These are phyloP conservation scores for Fusarium verticillioides DNA, from an alignment of 2,329 filamentous ascomycete genomes.

Conservation along the genomic window DNA sequence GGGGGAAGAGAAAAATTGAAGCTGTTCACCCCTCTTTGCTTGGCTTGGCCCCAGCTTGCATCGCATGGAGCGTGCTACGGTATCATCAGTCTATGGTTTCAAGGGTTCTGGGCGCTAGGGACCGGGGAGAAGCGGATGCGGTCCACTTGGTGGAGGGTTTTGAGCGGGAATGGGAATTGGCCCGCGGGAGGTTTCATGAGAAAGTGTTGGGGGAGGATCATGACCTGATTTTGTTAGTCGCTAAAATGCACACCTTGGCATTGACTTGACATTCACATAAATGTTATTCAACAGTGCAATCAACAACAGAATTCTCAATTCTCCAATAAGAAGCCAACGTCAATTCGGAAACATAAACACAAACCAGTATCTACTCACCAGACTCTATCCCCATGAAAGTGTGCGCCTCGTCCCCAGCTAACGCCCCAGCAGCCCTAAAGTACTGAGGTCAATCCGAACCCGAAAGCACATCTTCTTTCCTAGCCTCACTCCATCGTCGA, in stretches of 20 bases:
- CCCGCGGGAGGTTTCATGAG: background rate
- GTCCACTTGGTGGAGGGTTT: background rate
- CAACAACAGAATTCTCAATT: accelerated
- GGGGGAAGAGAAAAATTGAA: background rate
- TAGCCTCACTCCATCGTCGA: background rate
- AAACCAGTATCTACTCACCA: background rate
- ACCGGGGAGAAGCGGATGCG: slow-evolving; percentile 2
- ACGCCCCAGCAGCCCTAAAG: too few relatives aligned
- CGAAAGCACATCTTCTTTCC: too few relatives aligned
- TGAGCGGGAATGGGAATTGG: background rate
- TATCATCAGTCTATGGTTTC: background rate
- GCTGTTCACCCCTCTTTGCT: background rate
- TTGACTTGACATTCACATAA: background rate
- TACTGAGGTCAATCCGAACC: background rate
- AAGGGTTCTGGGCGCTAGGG: slow-evolving; percentile 1
- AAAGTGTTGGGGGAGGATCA: background rate
- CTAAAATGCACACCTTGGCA: background rate
- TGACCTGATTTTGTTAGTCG: background rate
- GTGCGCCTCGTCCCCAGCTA: background rate
- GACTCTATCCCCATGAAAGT: background rate
- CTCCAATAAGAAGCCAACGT: accelerated
- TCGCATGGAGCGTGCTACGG: background rate
- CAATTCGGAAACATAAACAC: accelerated
- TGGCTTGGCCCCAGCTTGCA: slow-evolving; percentile 6
- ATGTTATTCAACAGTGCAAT: accelerated